Base-by-base conservation (phyloP, 2,329 filamentous ascomycete genomes). In the Escovopsis sp. region DNA sequence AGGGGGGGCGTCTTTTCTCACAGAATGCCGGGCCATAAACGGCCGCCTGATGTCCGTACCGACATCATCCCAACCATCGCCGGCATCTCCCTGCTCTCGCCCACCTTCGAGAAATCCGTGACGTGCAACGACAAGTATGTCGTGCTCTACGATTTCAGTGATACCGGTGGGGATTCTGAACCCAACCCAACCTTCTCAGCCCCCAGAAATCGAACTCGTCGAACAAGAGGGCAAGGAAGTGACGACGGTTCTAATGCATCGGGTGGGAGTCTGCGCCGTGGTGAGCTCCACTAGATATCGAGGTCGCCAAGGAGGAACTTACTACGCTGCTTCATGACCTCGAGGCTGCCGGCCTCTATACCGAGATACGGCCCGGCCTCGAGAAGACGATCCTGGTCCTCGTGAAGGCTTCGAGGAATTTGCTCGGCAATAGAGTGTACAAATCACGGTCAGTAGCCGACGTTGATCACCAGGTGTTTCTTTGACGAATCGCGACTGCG, bases 351-450 rank as follows among this genome's bases (percentile, higher is more conserved):
- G 77, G 79, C 9, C 61, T 85, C 38, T 68, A 77, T 36, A 77
- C 73, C 0, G 78, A 84, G 54, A 76, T 82, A n/a, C 69, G 80
- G 42, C 72, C 75, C 41, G 79, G 79, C 15, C 70, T 75, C 38
- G 70, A 73, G n/a, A 63, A 73, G 42, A 75, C 76, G 1, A 59
- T 85, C 9, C 57, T 85, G 10, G 56, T 85, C 36, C 83, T 82
- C 46, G 65, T 76, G 43, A 72, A 72, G 41, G 73, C 71, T 7
- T 73, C 76, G 4, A 65, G 71, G 25, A 64, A 75, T 43, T 63
- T 76, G 27, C 60, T 85, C 23, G 72, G 70, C 27, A 72, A 71
- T 35, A 68, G 76, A 41, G 65, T 85, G 2, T 77, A 82, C 53
- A 71, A 79, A 41, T 76, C 73, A 16, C 68, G 75, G 75, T 76